Conservation (phyloP, 2,329 filamentous ascomycete species). For the Colletotrichum ledebouriae region DNA sequence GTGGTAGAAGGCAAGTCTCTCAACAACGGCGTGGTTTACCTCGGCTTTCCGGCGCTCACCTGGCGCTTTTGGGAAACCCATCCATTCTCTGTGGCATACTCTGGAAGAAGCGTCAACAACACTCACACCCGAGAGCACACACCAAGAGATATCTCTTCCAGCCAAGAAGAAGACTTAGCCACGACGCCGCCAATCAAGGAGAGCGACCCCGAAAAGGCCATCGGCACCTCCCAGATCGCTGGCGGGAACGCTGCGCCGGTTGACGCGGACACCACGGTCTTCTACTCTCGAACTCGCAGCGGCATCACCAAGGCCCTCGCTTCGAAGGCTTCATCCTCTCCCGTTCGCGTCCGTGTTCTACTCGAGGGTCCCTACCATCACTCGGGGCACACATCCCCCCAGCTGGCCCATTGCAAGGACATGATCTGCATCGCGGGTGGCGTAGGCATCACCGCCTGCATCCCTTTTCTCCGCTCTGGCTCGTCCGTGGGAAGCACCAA, state of each 20-base stretch:
- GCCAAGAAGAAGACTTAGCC: background rate
- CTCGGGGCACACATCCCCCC: constrained; percentile 10
- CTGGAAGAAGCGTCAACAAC: background rate
- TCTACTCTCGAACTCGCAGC: constrained; percentile 8
- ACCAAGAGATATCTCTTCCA: background rate
- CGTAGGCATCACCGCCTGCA: constrained; percentile 29
- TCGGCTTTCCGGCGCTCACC: constrained; percentile 37
- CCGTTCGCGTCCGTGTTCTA: constrained; percentile 6
- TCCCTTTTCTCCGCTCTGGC: constrained; percentile 8
- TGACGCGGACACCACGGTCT: background rate
- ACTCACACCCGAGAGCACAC: background rate
- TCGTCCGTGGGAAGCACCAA: background rate
- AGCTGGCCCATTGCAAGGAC: constrained; percentile 21
- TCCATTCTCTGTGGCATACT: constrained; percentile 31
- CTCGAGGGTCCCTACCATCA: constrained; percentile 25
- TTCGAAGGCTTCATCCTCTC: constrained; percentile 8
- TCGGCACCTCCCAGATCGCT: background rate
- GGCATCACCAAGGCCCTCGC: constrained; percentile 11
- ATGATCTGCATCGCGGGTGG: constrained; percentile 35
- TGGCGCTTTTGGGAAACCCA: constrained; percentile 40
- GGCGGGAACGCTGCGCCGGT: background rate
- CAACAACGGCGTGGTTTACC: constrained; percentile 39
- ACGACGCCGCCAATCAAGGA: background rate
- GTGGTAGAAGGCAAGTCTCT: constrained; percentile 29
- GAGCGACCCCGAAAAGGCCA: constrained; percentile 23